Evolutionary conservation across 306 rosid genomes (phyloP).

Genomic region (Arachis stenosperma): DNA sequence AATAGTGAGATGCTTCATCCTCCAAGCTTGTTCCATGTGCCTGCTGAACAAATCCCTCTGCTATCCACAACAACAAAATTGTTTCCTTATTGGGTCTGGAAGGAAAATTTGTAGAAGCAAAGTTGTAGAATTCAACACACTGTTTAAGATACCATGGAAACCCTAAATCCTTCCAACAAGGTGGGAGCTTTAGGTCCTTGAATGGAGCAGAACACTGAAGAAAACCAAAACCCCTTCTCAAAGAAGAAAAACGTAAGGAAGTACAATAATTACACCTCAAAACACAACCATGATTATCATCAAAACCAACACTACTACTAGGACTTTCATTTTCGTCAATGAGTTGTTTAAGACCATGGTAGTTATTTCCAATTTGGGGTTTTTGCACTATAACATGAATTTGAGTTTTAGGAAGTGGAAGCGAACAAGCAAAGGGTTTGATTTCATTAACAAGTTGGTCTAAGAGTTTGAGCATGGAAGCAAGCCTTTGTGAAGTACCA

Average conservation of each 20-base stretch:
- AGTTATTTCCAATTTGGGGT: not conserved
- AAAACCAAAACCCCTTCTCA: not conserved
- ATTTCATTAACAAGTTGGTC: not conserved
- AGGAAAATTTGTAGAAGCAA: not conserved
- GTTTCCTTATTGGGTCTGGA: not conserved
- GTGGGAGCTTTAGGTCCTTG: not conserved
- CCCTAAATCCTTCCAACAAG: not conserved
- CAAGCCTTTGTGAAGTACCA: not conserved
- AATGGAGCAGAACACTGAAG: not conserved
- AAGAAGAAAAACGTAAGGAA: not conserved
- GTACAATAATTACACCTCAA: not conserved
- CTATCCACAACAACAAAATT: not conserved
- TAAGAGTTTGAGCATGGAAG: not conserved
- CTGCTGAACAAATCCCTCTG: constrained; percentile 11
- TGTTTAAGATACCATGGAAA: not conserved
- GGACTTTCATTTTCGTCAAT: not conserved
- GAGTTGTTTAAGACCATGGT: not conserved
- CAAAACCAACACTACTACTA: not conserved
- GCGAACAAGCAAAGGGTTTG: not conserved
- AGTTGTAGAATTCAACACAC: not conserved
- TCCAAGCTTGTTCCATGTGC: constrained; percentile 11
- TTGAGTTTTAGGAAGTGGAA: not conserved
- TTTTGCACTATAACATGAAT: not conserved
- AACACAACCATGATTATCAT: not conserved
- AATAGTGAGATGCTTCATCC: not conserved